These are phyloP conservation scores for Nitzschia sp. DNA, from an alignment of 108 stramenopile species.

Conservation along the genomic window DNA sequence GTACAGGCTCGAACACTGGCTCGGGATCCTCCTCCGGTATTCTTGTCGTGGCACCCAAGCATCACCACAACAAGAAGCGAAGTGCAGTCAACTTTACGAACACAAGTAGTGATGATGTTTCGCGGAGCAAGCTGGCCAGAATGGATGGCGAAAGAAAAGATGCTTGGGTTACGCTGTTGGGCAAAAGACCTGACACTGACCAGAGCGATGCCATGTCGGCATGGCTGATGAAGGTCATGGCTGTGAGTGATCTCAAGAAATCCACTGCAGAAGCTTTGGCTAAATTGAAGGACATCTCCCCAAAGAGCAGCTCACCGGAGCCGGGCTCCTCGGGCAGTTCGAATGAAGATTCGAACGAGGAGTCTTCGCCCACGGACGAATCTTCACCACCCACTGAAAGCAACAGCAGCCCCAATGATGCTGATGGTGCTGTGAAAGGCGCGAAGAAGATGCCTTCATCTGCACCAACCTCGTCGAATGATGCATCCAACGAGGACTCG, in stretches of 20 bases:
- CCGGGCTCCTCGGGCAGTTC: not conserved
- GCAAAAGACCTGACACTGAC: conserved; percentile 14
- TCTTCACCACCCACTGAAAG: not conserved
- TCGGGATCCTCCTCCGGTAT: not conserved
- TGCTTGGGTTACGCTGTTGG: conserved; percentile 10
- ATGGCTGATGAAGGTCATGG: conserved; percentile 20
- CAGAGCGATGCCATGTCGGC: conserved; percentile 4
- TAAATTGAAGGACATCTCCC: not conserved
- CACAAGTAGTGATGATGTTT: no score
- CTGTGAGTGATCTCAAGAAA: conserved; percentile 23
- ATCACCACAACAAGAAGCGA: not conserved
- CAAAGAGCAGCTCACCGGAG: not conserved
- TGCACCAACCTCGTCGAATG: not conserved
- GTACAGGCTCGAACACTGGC: not conserved
- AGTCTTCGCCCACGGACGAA: not conserved
- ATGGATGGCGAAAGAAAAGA: not conserved
- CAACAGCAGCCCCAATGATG: not conserved
- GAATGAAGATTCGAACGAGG: not conserved
- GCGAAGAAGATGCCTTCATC: not conserved
- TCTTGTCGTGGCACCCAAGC: not conserved
- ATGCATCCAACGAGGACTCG: not conserved
- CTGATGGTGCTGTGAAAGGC: not conserved
- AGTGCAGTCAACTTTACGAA: not conserved
- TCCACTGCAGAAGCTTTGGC: conserved; percentile 3
- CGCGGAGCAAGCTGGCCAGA: not conserved